A percentile compares a stretch with the other conserved stretches of the same genome.
These are phyloP conservation scores for Datura wrightii DNA, from an alignment of 257 asterid genomes.

Conservation along the genomic window DNA sequence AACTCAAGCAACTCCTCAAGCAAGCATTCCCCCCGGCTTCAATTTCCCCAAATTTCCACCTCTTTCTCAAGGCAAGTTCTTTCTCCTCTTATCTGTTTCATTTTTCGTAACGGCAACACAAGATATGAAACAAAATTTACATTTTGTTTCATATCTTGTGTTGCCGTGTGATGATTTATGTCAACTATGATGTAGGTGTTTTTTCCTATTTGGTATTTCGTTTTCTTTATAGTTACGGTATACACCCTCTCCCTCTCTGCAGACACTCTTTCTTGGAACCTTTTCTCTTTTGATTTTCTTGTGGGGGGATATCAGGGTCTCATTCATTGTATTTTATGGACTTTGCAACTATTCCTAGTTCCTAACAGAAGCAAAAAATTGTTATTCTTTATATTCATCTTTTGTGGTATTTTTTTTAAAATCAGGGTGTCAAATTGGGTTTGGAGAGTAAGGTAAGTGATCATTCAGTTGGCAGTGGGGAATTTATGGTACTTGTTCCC, in stretches of 20 bases:
- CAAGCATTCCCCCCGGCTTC: slow-evolving; percentile 62
- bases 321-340: not conserved
- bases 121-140: not conserved
- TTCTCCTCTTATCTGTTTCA: not conserved
- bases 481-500: slow-evolving; percentile 76
- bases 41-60: slow-evolving; percentile 74
- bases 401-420: slow-evolving; percentile 28
- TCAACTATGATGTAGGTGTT: not conserved
- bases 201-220: not conserved
- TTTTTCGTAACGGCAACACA: too few species aligned
- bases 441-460: slow-evolving; percentile 60
- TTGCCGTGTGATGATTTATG: not conserved
- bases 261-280: not conserved
- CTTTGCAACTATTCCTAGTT: not conserved
- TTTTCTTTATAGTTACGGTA: not conserved
- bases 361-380: not conserved
- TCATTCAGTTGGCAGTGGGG: slow-evolving; percentile 52
- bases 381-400: not conserved
- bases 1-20: slow-evolving; percentile 66
- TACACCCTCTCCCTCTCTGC: not conserved
- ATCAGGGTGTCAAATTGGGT: slow-evolving; percentile 78
- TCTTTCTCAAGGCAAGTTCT: slow-evolving; percentile 64
- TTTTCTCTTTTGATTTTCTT: not conserved
- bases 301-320: not conserved
- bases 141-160: not conserved